Evolutionary conservation across 2,329 filamentous ascomycete genomes (phyloP).

Genomic region (Stagonosporopsis vannaccii): DNA sequence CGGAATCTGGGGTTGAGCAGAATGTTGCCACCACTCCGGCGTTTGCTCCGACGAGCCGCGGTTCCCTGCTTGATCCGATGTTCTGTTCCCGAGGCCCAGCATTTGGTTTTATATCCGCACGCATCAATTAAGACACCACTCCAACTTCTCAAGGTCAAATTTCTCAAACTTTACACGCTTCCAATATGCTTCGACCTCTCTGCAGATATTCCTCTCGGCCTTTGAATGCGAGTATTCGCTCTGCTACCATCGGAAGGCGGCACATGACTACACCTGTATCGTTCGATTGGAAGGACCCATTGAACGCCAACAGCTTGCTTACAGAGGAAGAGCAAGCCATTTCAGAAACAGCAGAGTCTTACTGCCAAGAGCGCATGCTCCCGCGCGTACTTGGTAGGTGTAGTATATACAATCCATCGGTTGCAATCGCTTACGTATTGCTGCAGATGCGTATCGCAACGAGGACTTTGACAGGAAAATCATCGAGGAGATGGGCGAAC

Average conservation of each 20-base stretch:
- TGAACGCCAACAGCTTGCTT: conserved; percentile 75
- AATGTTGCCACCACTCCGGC: conserved; percentile 31
- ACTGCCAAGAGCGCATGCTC: conserved; percentile 88
- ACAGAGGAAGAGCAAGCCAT: conserved; percentile 93
- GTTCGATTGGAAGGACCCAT: conserved; percentile 94
- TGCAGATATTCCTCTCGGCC: conserved; percentile 51
- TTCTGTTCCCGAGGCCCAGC: conserved; percentile 19
- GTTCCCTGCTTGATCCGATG: conserved; percentile 23
- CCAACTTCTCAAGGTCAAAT: background rate
- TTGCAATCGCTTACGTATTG: conserved; percentile 14
- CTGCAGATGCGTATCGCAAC: conserved; percentile 80
- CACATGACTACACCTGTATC: conserved; percentile 52
- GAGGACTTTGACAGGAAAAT: conserved; percentile 88
- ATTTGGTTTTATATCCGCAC: conserved; percentile 10
- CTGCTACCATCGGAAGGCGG: conserved; percentile 46
- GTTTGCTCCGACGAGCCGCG: conserved; percentile 34
- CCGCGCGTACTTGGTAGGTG: conserved; percentile 81
- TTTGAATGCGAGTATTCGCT: conserved; percentile 40
- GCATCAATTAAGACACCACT: conserved; percentile 4
- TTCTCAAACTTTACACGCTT: background rate
- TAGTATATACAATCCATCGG: background rate
- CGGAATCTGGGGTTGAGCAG: conserved; percentile 11
- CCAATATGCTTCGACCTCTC: conserved; percentile 55
- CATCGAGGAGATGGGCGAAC: conserved; percentile 87
- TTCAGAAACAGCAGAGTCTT: conserved; percentile 86